Evolutionary conservation across 192 early-diverging fungal species (phyloP).

Genomic region (Chytriomyces sp.): DNA sequence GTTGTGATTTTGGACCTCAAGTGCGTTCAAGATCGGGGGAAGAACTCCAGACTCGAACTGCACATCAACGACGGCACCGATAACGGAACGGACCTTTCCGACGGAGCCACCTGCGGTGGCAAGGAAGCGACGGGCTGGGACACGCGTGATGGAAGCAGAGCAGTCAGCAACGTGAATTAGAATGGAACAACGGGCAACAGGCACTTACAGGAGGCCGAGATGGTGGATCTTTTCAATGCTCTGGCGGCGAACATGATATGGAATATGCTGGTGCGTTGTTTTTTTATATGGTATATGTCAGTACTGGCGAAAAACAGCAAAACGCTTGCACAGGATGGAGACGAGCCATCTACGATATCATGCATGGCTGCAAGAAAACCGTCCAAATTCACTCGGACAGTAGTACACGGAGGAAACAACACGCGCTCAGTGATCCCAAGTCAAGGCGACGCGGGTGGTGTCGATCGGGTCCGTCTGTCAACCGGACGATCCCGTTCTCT

Average conservation of each 20-base stretch:
- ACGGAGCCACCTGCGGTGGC: slow-evolving; percentile 43
- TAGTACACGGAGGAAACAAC: too few relatives aligned
- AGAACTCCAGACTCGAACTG: slow-evolving; percentile 89
- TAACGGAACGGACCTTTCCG: slow-evolving; percentile 89
- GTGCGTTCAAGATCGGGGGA: slow-evolving; percentile 94
- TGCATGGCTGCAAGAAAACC: too few relatives aligned
- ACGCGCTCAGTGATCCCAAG: too few relatives aligned
- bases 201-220: slow-evolving; percentile 24
- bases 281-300: too few relatives aligned
- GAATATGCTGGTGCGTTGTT: slow-evolving; percentile 17
- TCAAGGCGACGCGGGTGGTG: too few relatives aligned
- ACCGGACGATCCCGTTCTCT: too few relatives aligned
- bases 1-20: slow-evolving; percentile 84
- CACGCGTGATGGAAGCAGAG: neutral
- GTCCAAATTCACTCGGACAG: too few relatives aligned
- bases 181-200: neutral
- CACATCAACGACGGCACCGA: slow-evolving; percentile 98
- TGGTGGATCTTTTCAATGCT: slow-evolving; percentile 25
- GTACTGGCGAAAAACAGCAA: too few relatives aligned
- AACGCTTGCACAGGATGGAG: too few relatives aligned
- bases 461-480: too few relatives aligned
- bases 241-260: slow-evolving; percentile 28
- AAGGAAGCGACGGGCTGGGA: slow-evolving; percentile 33
- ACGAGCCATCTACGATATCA: too few relatives aligned
- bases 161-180: neutral